A percentile compares a stretch with the other conserved stretches of the same genome.
phyloP scores from a whole-genome alignment of 2,329 filamentous ascomycete species.

The Onygenales sp. region DNA sequence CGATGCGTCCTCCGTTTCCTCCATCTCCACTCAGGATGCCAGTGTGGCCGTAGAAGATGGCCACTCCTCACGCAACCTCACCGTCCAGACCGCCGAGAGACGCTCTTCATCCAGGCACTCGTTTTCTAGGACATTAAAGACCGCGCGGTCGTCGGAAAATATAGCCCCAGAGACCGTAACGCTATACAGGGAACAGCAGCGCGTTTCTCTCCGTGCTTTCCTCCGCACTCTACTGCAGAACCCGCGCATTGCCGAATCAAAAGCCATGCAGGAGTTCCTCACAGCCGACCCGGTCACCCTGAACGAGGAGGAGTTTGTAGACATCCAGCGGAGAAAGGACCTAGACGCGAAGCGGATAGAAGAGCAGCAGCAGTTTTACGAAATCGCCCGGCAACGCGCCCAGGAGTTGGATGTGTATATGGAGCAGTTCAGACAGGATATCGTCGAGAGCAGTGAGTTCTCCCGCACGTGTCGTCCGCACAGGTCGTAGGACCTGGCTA shows the following conservation, averaged over 20 bases:
- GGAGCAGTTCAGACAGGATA: constrained; percentile 65
- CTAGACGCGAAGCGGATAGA: constrained; percentile 83
- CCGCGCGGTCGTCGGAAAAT: constrained; percentile 34
- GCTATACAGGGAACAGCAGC: constrained; percentile 78
- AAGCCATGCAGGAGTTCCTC: constrained; percentile 76
- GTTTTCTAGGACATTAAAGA: constrained; percentile 17
- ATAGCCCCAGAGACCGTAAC: constrained; percentile 41
- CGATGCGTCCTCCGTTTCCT: constrained; percentile 72
- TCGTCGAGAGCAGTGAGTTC: constrained; percentile 60
- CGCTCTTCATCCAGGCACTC: constrained; percentile 16
- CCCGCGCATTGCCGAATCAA: constrained; percentile 70
- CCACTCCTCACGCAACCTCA: constrained; percentile 24
- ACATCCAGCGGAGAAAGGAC: constrained; percentile 68
- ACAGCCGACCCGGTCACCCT: constrained; percentile 61
- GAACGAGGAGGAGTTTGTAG: constrained; percentile 72
- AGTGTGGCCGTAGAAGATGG: constrained; percentile 28
- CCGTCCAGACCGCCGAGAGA: constrained; percentile 2
- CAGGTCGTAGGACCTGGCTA: constrained; percentile 11
- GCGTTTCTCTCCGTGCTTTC: constrained; percentile 84
- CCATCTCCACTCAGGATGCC: constrained; percentile 60
- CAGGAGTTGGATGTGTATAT: constrained; percentile 95
- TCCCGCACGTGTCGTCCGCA: constrained; percentile 24
- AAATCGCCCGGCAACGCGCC: constrained; percentile 82
- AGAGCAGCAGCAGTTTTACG: constrained; percentile 90
- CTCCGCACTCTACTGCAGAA: constrained; percentile 80